Base-by-base conservation (phyloP, 73 alveolate genomes). In the Durusdinium trenchii region DNA sequence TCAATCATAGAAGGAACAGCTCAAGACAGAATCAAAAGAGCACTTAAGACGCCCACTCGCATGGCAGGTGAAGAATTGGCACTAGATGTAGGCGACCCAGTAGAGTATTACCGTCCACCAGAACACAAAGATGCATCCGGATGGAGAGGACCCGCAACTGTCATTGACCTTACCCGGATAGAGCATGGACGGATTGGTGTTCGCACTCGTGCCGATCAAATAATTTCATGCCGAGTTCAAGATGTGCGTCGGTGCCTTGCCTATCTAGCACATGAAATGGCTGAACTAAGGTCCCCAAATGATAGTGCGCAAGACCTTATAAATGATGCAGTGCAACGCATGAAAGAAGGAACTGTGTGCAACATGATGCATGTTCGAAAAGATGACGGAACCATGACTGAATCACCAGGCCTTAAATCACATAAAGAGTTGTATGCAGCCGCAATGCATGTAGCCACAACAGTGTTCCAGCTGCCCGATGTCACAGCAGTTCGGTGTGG, bases 121-220 rank as follows among this genome's bases (percentile, higher is more conserved):
- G 5, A 20, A 3, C 32, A 67, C 38, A 87, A 87, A n/a, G 95
- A 87, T 36, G 45, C 42, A 14, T 16, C 71, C 2, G 60, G 86
- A 32, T 87, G 95, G 95, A 47, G 4, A 3, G 95, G 95, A 18
- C 95, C 95, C 3, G 95, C 95, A 6, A 61, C 51, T 6, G 95
- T 87, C 6, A 43, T 46, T 7, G 84, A 87, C 54, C 35, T 46
- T 14, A 61, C 51, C 12, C 23, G 45, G 36, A 45, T 85, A 2
- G 4, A 12, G 0, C 85, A 87, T 6, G 95, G 95, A 1, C 47
- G 10, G 48, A 20, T 64, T 0, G 69, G 50, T 52, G 71, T 87
- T 43, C 47, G 84, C 1, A 67, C 85, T 23, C 18, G 85, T 14
- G 7, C 14, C 38, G 6, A 61, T 12, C 32, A 47, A 7, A 30